Percentiles rank a stretch among this genome's conserved stretches.
phyloP scores from a whole-genome alignment of 2,329 filamentous ascomycete species.

The Colletotrichum sp. region DNA sequence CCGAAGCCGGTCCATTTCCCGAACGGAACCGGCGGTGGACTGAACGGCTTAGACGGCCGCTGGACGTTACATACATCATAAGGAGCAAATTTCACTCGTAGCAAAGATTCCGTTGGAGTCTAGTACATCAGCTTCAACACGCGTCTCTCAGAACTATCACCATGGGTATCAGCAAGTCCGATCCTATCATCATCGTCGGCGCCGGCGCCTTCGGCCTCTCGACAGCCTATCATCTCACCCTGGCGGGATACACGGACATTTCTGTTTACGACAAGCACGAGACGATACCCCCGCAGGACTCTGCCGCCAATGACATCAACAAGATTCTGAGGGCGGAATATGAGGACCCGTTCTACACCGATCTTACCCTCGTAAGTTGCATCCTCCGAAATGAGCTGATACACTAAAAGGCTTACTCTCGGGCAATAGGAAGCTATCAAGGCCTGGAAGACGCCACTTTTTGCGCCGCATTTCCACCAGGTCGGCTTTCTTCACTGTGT shows the following conservation, averaged over 20 bases:
- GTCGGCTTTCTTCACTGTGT: slow-evolving; percentile 50
- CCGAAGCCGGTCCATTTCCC: slow-evolving; percentile 3
- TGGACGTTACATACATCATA: slow-evolving; percentile 1
- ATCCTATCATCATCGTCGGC: slow-evolving; percentile 44
- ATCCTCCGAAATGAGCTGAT: not conserved
- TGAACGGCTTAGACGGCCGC: not conserved
- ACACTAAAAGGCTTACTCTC: not conserved
- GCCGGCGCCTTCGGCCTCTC: slow-evolving; percentile 57
- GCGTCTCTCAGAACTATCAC: not conserved
- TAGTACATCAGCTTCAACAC: not conserved
- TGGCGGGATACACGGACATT: slow-evolving; percentile 48
- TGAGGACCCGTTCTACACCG: slow-evolving; percentile 61
- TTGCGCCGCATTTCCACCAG: slow-evolving; percentile 55
- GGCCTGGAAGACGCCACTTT: slow-evolving; percentile 57
- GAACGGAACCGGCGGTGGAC: not conserved
- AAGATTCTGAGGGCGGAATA: slow-evolving; percentile 67
- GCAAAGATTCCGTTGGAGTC: not conserved
- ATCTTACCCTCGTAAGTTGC: slow-evolving; percentile 53
- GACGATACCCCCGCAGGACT: slow-evolving; percentile 47
- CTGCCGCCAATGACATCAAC: slow-evolving; percentile 65
- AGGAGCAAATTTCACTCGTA: not conserved
- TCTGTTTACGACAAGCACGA: slow-evolving; percentile 50
- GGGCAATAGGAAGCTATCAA: slow-evolving; percentile 50
- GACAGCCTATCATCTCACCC: slow-evolving; percentile 50
- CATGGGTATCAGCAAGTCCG: slow-evolving; percentile 26